Percentiles rank a stretch among this genome's conserved stretches.
phyloP scores from a whole-genome alignment of 768 basidiomycete species.

The Russula sp. region DNA sequence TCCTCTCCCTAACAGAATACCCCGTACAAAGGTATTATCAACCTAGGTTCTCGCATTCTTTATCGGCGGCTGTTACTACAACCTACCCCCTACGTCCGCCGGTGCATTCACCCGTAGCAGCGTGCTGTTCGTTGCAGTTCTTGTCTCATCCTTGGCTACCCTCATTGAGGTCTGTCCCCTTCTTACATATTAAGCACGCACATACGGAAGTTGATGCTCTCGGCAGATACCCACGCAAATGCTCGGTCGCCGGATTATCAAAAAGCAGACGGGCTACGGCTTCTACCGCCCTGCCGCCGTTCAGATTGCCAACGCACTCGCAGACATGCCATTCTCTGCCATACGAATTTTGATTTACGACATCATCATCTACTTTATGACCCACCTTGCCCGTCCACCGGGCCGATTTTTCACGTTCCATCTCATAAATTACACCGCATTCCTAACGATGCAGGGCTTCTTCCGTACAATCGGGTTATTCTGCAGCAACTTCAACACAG shows the following conservation, averaged over 20 bases:
- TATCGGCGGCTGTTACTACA: constrained; percentile 69
- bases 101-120: constrained; percentile 88
- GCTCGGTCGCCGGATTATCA: constrained; percentile 72
- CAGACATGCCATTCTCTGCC: constrained; percentile 69
- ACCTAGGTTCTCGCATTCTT: constrained; percentile 44
- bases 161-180: constrained; percentile 52
- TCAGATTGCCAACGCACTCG: constrained; percentile 58
- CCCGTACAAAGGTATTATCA: neutral
- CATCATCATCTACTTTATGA: constrained; percentile 66
- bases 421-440: constrained; percentile 58
- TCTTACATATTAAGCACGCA: neutral
- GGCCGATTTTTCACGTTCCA: constrained; percentile 55
- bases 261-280: constrained; percentile 60
- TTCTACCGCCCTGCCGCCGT: constrained; percentile 64
- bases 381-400: constrained; percentile 39
- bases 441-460: constrained; percentile 76
- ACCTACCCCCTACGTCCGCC: constrained; percentile 63
- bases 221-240: constrained; percentile 66
- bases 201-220: constrained; percentile 32
- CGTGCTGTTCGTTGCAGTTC: constrained; percentile 65
- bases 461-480: constrained; percentile 69
- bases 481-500: constrained; percentile 49
- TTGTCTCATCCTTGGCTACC: constrained; percentile 65
- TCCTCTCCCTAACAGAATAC: constrained; percentile 35
- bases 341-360: constrained; percentile 54